phyloP scores from a whole-genome alignment of 2,329 filamentous ascomycete genomes.

The Pseudogymnoascus destructans region DNA sequence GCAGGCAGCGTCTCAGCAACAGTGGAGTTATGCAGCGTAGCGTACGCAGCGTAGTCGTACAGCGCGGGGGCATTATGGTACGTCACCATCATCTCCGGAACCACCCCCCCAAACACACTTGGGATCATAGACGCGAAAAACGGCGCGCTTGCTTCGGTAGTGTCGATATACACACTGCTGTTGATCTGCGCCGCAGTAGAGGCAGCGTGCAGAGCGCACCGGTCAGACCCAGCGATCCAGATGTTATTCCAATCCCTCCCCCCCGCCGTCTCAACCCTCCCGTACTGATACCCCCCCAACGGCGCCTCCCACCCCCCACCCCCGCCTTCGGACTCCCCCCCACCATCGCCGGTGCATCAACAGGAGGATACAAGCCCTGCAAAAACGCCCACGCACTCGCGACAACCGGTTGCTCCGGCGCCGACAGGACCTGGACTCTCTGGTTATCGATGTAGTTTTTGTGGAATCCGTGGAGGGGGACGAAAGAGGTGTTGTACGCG shows the following conservation, averaged over 20 bases:
- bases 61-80: conserved; percentile 41
- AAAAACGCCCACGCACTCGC: conserved; percentile 45
- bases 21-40: conserved; percentile 38
- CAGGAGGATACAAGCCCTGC: conserved; percentile 72
- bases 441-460: too few relatives aligned
- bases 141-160: too few relatives aligned
- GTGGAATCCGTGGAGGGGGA: too few relatives aligned
- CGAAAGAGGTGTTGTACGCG: too few relatives aligned
- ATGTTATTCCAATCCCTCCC: conserved; percentile 33
- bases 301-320: conserved; percentile 9
- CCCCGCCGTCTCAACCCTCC: conserved; percentile 42
- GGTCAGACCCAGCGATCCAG: conserved; percentile 25
- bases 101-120: too few relatives aligned
- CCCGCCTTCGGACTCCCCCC: conserved; percentile 12
- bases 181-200: too few relatives aligned
- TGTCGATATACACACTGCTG: too few relatives aligned
- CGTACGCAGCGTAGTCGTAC: conserved; percentile 46
- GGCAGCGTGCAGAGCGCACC: too few relatives aligned
- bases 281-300: conserved; percentile 4
- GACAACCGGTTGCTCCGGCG: too few relatives aligned
- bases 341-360: conserved; percentile 8
- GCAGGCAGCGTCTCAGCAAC: conserved; percentile 17
- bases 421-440: too few relatives aligned
- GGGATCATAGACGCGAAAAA: too few relatives aligned
- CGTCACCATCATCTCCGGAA: conserved; percentile 24